Percentiles rank a stretch among this genome's conserved stretches.
These are phyloP conservation scores for Camellia granthamiana DNA, from an alignment of 148 eudicot genomes.

Conservation along the genomic window DNA sequence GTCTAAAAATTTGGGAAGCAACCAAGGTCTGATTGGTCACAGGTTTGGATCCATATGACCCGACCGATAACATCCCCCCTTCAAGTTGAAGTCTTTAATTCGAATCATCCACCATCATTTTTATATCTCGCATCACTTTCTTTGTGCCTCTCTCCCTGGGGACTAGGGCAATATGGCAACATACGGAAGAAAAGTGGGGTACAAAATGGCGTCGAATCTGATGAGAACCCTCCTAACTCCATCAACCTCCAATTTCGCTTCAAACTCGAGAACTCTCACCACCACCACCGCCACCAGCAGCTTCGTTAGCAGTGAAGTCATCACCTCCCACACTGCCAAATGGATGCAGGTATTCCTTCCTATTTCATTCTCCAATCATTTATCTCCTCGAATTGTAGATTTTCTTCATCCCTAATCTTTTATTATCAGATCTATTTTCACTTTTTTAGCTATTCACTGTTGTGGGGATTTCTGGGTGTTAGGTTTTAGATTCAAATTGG, in stretches of 20 bases:
- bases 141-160: no score
- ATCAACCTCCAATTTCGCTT: slow-evolving; percentile 24
- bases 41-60: no score
- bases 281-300: slow-evolving; percentile 13
- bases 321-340: slow-evolving; percentile 74
- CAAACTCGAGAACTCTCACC: slow-evolving; percentile 34
- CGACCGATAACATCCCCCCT: no score
- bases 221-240: slow-evolving; percentile 31
- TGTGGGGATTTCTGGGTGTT: not conserved
- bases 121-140: no score
- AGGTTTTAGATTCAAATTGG: not conserved
- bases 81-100: no score
- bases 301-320: slow-evolving; percentile 47
- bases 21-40: no score
- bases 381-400: no score
- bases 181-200: slow-evolving; percentile 27
- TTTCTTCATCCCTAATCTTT: not conserved
- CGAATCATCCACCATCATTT: no score
- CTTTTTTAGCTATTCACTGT: not conserved
- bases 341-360: slow-evolving; percentile 72
- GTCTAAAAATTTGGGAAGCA: no score
- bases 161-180: slow-evolving; percentile 23
- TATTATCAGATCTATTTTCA: slow-evolving; percentile 3
- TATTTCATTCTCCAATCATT: not conserved
- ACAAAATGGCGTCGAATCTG: slow-evolving; percentile 50